These are phyloP conservation scores for Fusarium goolgardi DNA, from an alignment of 2,329 filamentous ascomycete genomes.

Conservation along the genomic window DNA sequence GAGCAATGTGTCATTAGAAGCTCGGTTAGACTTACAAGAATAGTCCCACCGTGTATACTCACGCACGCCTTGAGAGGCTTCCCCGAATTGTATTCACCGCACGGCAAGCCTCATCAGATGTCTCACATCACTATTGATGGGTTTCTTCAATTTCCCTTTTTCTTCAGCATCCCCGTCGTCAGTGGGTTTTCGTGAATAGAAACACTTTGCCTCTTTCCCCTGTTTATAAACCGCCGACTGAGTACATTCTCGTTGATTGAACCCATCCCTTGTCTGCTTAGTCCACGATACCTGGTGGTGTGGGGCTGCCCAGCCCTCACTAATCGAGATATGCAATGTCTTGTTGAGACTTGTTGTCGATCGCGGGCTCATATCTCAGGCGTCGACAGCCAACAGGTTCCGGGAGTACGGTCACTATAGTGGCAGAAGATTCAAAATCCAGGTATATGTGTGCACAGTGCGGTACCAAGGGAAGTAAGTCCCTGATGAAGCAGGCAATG, in stretches of 20 bases:
- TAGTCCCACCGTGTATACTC: constrained; percentile 14
- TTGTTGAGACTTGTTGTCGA: constrained; percentile 4
- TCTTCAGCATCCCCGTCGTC: constrained; percentile 10
- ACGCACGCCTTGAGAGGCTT: background rate
- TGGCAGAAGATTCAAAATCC: constrained; percentile 1
- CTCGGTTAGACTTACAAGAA: background rate
- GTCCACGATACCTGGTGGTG: constrained; percentile 13
- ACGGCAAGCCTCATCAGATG: constrained; percentile 13
- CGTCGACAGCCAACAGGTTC: constrained; percentile 26
- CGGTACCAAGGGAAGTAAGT: background rate
- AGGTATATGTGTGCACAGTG: background rate
- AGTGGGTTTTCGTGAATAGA: background rate
- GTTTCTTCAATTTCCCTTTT: constrained; percentile 21
- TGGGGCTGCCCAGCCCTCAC: constrained; percentile 9
- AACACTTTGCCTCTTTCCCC: background rate
- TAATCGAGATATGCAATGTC: background rate
- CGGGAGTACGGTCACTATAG: constrained; percentile 10
- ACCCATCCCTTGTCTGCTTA: background rate
- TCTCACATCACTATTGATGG: constrained; percentile 1
- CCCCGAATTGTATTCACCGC: background rate
- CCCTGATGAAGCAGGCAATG: background rate
- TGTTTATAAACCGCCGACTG: background rate
- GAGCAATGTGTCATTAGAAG: constrained; percentile 27
- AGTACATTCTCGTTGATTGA: background rate
- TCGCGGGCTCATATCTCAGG: constrained; percentile 37